These are phyloP conservation scores for Phalaenopsis aphrodite DNA, from an alignment of 106 monocot species.

Conservation along the genomic window DNA sequence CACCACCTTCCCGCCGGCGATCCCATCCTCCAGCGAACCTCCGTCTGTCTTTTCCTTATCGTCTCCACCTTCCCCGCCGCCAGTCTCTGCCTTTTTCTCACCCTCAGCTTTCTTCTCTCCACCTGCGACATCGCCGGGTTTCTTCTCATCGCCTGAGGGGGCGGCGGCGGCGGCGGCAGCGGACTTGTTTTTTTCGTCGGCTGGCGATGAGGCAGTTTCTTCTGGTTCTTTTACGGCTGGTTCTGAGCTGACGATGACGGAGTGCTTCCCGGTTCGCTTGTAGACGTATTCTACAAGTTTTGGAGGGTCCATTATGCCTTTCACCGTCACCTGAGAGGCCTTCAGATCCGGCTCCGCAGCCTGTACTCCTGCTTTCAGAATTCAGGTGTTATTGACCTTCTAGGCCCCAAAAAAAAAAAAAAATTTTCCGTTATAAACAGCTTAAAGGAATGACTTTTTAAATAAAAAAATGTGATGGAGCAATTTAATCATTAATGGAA, in stretches of 20 bases:
- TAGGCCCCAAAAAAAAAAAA: too few species aligned
- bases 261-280: constrained; percentile 78
- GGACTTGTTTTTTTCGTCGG: constrained; percentile 4
- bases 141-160: constrained; percentile 3
- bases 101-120: not conserved
- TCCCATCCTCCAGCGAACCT: not conserved
- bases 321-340: constrained; percentile 66
- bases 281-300: constrained; percentile 67
- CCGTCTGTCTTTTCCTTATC: constrained; percentile 21
- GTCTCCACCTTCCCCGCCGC: constrained; percentile 8
- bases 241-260: constrained; percentile 51
- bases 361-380: constrained; percentile 45
- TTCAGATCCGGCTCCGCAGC: constrained; percentile 56
- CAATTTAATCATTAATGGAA: too few species aligned
- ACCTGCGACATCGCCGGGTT: not conserved
- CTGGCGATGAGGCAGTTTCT: not conserved
- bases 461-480: too few species aligned
- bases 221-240: constrained; percentile 35
- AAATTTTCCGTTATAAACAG: too few species aligned
- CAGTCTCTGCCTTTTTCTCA: constrained; percentile 12
- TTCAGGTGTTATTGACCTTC: too few species aligned
- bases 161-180: not conserved
- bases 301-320: constrained; percentile 50
- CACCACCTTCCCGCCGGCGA: constrained; percentile 21
- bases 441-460: too few species aligned